These are phyloP conservation scores for Alternaria incomplexa DNA, from an alignment of 2,329 filamentous ascomycete species.

Conservation along the genomic window DNA sequence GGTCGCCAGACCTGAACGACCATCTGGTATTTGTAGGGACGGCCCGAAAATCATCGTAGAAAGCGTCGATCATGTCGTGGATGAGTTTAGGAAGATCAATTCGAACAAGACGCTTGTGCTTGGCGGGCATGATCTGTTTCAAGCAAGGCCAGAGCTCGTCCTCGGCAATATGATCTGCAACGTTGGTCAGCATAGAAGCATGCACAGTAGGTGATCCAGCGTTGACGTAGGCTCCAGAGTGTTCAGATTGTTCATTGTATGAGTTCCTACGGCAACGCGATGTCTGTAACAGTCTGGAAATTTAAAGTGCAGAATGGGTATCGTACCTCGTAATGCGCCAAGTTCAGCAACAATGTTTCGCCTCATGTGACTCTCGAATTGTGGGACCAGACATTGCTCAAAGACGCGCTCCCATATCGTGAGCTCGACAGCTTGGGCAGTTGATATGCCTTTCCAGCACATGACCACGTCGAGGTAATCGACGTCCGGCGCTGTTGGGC, in stretches of 20 bases:
- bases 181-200: not conserved
- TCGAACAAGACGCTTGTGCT: slow-evolving; percentile 15
- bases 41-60: slow-evolving; percentile 18
- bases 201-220: not conserved
- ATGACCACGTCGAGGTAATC: slow-evolving; percentile 43
- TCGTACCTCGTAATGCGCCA: not conserved
- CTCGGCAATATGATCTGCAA: slow-evolving; percentile 13
- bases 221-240: not conserved
- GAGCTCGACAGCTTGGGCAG: slow-evolving; percentile 37
- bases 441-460: slow-evolving; percentile 45
- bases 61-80: slow-evolving; percentile 32
- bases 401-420: slow-evolving; percentile 40
- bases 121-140: slow-evolving; percentile 11
- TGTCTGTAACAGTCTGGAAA: not conserved
- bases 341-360: slow-evolving; percentile 13
- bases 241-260: not conserved
- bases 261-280: not conserved
- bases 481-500: slow-evolving; percentile 9
- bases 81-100: slow-evolving; percentile 31
- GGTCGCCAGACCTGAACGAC: slow-evolving; percentile 31
- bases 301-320: not conserved
- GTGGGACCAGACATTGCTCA: slow-evolving; percentile 23
- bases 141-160: slow-evolving; percentile 15
- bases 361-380: slow-evolving; percentile 24
- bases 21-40: slow-evolving; percentile 18